Base-by-base conservation (phyloP, 441 rosid species). In the Populus trichocarpa region DNA sequence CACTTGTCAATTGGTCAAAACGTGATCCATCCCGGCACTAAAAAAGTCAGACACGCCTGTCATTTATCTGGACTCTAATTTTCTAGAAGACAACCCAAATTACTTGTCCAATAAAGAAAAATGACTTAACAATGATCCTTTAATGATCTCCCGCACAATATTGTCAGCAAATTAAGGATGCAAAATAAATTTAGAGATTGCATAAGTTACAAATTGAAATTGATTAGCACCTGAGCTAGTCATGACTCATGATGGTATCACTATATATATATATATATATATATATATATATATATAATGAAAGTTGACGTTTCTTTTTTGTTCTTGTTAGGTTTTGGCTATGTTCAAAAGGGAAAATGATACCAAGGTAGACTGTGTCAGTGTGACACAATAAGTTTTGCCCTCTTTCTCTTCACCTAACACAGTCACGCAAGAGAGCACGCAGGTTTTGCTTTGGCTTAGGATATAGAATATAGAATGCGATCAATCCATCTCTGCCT, bases 401-500 rank as follows among this genome's bases (percentile, higher is more conserved):
- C 8, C 18, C 20, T 12, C 57, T 28, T 25, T 2, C 18, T 26
- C 78, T 10, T 76, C 72, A 85, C 90, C 90, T 84, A 85, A 84
- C 86, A 63, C 67, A 28, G 53, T 3, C 33, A 38, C 40, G 50
- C 10, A 32, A 8, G 12, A 22, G 74, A 75, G 80, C 88, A 75
- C 83, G 50, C 82, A 71, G 81, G 74, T 71, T 70, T 57, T 69
- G 76, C 73, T 71, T 81, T 75, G 33, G 78, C 74, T 73, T 77
- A 14, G 75, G 71, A 57, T 59, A 59, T 18, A 64, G 70, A 50
- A 6, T 4, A 46, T 7, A 67, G 36, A 64, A 63, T 4, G 53
- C 59, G 22, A 83, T 71, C 36, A 32, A 84, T 73, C 73, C 73
- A 83, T 71, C 72, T 77, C 84, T 73, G n/a, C 86, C 83, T 87